Conservation (phyloP, 257 asterid species). For the Solanum chiquidenum region DNA sequence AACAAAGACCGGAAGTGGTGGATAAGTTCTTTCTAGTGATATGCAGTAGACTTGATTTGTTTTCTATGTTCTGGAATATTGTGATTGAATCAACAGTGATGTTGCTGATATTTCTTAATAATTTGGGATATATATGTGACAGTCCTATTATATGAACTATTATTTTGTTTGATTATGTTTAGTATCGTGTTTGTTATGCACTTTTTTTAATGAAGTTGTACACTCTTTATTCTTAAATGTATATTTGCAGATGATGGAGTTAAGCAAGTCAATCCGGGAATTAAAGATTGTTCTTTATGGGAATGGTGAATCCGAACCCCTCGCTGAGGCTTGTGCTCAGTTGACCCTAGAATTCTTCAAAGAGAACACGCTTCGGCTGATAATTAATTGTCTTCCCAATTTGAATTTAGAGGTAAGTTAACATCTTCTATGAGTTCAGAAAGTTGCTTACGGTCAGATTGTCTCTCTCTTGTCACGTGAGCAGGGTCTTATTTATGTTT, state of each 20-base stretch:
- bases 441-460: not conserved
- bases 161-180: not conserved
- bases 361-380: slow-evolving; percentile 66
- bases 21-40: not conserved
- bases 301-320: slow-evolving; percentile 85
- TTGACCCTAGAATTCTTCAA: slow-evolving; percentile 80
- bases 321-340: slow-evolving; percentile 73
- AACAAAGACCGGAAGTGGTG: not conserved
- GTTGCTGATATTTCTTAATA: not conserved
- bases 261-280: slow-evolving; percentile 65
- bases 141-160: not conserved
- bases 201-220: not conserved
- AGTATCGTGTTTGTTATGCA: not conserved
- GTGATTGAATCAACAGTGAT: not conserved
- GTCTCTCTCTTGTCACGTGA: not conserved
- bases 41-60: not conserved
- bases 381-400: slow-evolving; percentile 70
- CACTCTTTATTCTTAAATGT: not conserved
- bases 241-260: slow-evolving; percentile 51
- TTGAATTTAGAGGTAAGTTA: slow-evolving; percentile 59
- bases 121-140: not conserved
- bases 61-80: not conserved
- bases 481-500: not conserved
- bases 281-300: slow-evolving; percentile 70
- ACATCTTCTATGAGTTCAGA: not conserved